Evolutionary conservation across 2,329 filamentous ascomycete species (phyloP).

Genomic region (Tolypocladium endophyticum): DNA sequence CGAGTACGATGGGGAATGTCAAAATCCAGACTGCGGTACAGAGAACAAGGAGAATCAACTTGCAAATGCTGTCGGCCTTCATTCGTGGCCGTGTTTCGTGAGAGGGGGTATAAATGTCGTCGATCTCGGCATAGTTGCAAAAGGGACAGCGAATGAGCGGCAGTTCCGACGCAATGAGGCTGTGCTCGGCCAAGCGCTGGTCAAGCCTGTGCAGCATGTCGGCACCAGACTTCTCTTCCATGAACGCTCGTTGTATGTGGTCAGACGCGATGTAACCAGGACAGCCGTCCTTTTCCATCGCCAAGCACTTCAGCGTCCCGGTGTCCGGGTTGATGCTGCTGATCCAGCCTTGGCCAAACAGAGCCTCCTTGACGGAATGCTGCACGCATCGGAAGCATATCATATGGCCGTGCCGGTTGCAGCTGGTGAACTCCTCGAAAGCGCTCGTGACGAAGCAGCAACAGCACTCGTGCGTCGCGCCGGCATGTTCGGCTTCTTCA

Average conservation of each 20-base stretch:
- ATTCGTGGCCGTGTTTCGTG: conserved; percentile 45
- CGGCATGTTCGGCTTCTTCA: conserved; percentile 46
- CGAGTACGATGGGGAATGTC: conserved; percentile 38
- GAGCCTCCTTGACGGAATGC: conserved; percentile 70
- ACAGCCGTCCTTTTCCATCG: conserved; percentile 61
- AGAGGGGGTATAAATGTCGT: conserved; percentile 59
- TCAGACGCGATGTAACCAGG: conserved; percentile 59
- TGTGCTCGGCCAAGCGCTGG: conserved; percentile 67
- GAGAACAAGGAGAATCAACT: conserved; percentile 38
- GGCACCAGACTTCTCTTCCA: conserved; percentile 55
- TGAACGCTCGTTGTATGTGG: conserved; percentile 63
- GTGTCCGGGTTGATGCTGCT: conserved; percentile 63
- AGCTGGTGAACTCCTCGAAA: conserved; percentile 68
- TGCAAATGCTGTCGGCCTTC: conserved; percentile 38
- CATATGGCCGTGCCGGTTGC: conserved; percentile 57
- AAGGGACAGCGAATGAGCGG: conserved; percentile 80
- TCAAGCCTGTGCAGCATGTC: conserved; percentile 70
- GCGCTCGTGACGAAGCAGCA: conserved; percentile 65
- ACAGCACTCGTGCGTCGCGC: conserved; percentile 57
- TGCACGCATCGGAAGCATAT: conserved; percentile 77
- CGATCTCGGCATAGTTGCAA: conserved; percentile 82
- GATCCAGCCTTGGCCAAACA: conserved; percentile 89
- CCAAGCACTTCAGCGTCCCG: conserved; percentile 75
- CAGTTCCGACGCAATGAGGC: conserved; percentile 60
- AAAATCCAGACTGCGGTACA: conserved; percentile 46